Evolutionary conservation across 2,329 filamentous ascomycete species (phyloP).

Genomic region (Aspergillus sp.): DNA sequence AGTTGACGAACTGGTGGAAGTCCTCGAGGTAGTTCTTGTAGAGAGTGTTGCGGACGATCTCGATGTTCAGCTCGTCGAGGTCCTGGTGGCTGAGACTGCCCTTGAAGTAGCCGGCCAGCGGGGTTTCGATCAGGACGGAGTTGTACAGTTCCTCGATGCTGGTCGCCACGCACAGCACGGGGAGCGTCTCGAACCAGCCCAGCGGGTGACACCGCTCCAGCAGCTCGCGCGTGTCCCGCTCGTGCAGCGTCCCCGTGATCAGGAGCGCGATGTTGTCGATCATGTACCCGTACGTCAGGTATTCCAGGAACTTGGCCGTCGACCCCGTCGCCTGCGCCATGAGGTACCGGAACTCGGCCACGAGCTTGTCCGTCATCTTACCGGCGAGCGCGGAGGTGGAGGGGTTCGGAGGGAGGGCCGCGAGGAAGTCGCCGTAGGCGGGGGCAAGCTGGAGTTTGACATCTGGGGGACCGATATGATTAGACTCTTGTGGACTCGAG

Average conservation of each 20-base stretch:
- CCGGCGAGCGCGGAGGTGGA: slow-evolving; percentile 92
- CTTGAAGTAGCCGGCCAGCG: slow-evolving; percentile 95
- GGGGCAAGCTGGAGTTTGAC: slow-evolving; percentile 96
- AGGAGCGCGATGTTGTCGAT: slow-evolving; percentile 98
- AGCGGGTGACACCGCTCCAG: slow-evolving; percentile 94
- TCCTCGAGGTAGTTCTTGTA: slow-evolving; percentile 99
- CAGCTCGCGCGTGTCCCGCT: slow-evolving; percentile 92
- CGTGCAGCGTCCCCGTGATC: slow-evolving; percentile 96
- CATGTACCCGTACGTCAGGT: slow-evolving; percentile 99
- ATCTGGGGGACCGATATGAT: slow-evolving; percentile 55
- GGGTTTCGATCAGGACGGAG: slow-evolving; percentile 94
- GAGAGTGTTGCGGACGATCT: slow-evolving; percentile 96
- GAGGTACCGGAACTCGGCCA: slow-evolving; percentile 94
- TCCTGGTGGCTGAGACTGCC: slow-evolving; percentile 94
- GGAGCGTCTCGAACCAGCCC: slow-evolving; percentile 99
- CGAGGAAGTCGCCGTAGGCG: slow-evolving; percentile 95
- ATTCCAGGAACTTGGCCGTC: slow-evolving; percentile 94
- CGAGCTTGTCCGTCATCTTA: slow-evolving; percentile 96
- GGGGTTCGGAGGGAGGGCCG: slow-evolving; percentile 88
- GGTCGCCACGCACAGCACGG: slow-evolving; percentile 93
- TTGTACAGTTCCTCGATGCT: slow-evolving; percentile 99
- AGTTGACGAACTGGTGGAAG: slow-evolving; percentile 93
- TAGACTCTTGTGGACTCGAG: too few species aligned
- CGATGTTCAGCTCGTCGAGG: slow-evolving; percentile 97
- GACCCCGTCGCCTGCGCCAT: slow-evolving; percentile 91